phyloP scores from a whole-genome alignment of 1,139 yeast species.

The Tardiomyces depauwii region DNA sequence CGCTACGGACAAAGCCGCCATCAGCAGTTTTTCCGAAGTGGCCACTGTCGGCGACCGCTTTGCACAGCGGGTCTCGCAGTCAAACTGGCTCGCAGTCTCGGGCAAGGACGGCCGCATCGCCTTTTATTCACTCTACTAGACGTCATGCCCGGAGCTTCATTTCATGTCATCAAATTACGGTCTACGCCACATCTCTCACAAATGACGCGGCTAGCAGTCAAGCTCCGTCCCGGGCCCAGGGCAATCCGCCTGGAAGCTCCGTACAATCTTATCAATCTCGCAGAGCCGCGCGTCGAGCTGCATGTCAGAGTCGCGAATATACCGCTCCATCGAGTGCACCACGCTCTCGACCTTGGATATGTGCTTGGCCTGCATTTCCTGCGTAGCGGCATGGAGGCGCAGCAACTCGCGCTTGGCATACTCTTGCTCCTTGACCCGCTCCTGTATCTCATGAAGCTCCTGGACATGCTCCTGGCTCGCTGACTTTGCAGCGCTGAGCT shows the following conservation, averaged over 20 bases:
- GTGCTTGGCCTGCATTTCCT: not conserved
- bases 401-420: conserved; percentile 1
- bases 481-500: not conserved
- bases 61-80: conserved; percentile 1
- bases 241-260: not conserved
- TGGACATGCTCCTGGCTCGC: conserved; percentile 4
- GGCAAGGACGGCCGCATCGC: conserved; percentile 29
- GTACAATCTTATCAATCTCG: not conserved
- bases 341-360: not conserved
- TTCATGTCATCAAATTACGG: too few species aligned
- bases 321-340: not conserved
- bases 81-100: conserved; percentile 27
- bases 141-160: too few species aligned
- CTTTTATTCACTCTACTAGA: conserved; percentile 12
- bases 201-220: too few species aligned
- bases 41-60: conserved; percentile 7
- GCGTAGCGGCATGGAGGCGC: not conserved
- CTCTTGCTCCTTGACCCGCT: conserved; percentile 10
- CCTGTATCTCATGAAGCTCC: conserved; percentile 7
- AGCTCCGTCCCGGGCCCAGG: too few species aligned
- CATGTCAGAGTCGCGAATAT: not conserved
- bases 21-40: not conserved
- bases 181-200: too few species aligned
- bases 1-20: too few species aligned
- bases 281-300: not conserved